phyloP scores from a whole-genome alignment of 2,329 filamentous ascomycete species.

The Fusarium lyarnte region DNA sequence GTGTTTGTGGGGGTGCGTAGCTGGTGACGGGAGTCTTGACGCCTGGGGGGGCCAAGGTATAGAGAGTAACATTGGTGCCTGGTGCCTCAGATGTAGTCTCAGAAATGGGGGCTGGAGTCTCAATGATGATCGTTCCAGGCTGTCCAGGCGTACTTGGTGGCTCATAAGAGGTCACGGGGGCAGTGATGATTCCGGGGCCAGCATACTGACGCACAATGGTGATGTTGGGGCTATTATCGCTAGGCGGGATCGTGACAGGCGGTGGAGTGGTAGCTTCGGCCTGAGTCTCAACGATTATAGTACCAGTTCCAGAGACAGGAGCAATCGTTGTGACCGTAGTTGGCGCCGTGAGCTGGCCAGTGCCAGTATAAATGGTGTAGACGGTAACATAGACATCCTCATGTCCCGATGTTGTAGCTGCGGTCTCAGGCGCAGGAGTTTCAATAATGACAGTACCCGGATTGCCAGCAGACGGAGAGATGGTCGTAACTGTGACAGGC shows the following conservation, averaged over 20 bases:
- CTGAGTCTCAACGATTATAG: slow-evolving; percentile 24
- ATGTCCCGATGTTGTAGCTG: neutral
- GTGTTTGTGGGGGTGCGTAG: slow-evolving; percentile 16
- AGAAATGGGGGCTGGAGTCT: slow-evolving; percentile 12
- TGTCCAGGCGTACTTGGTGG: slow-evolving; percentile 14
- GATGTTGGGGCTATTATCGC: slow-evolving; percentile 18
- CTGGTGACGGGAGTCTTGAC: slow-evolving; percentile 12
- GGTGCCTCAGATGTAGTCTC: neutral
- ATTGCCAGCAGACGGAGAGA: neutral
- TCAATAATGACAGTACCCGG: slow-evolving; percentile 31
- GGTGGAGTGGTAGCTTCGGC: slow-evolving; percentile 2
- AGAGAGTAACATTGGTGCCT: slow-evolving; percentile 19
- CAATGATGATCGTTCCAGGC: slow-evolving; percentile 24
- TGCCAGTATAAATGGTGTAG: slow-evolving; percentile 18
- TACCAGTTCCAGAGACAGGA: slow-evolving; percentile 26
- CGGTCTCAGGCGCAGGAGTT: neutral
- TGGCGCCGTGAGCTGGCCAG: slow-evolving; percentile 11
- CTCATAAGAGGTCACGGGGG: slow-evolving; percentile 17
- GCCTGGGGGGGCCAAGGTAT: slow-evolving; percentile 12
- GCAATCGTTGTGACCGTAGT: slow-evolving; percentile 17
- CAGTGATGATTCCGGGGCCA: slow-evolving; percentile 21
- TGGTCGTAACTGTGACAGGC: slow-evolving; percentile 23
- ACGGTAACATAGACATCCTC: slow-evolving; percentile 18
- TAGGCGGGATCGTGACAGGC: slow-evolving; percentile 16
- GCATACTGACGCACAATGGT: slow-evolving; percentile 23